Evolutionary conservation across 2,329 filamentous ascomycete genomes (phyloP), one percentile per base, ranked within the genome.

Genomic region (Alternaria consortialis): DNA sequence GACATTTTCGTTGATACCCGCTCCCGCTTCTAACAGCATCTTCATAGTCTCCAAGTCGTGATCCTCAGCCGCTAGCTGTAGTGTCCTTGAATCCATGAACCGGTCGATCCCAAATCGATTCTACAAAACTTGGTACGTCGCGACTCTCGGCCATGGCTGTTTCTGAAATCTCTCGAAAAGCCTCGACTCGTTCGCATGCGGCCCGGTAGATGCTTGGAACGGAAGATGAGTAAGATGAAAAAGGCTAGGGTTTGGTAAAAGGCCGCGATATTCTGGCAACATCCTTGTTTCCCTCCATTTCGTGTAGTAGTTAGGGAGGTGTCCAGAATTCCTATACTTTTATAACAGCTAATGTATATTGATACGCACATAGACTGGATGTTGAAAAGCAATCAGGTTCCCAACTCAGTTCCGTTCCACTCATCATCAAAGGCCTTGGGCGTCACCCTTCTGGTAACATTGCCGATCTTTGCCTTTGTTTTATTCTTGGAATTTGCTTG

Each of bases 21-120:
- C 53, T 44, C 56, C 58, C 13, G 58, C 53, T 20, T 61, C 58
- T 15, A 57, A 46, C 25, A 61, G 27, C 48, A 53, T 53, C 48
- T 57, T 57, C 39, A 61, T 42, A 25, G 58, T 53, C 29, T 61
- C 58, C 8, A 61, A 43, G 53, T 61, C 53, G 17, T 54, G 53
- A 15, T 57, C 57, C 48, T 46, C 32, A 31, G 53, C 53, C 17
- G 58, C 58, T 43, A 57, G 53, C 31, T 61, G 53, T 32, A 57
- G 43, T 11, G 34, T 53, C 36, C 53, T 53, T 20, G 48, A 61
- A 25, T 61, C 39, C 7, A 12, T 53, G 42, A 61, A 61, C 53
- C 53, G 57, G 32, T 61, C 42, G 9, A 61, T 20, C 32, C 58
- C 53, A 27, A 61, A 57, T 5, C 48, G 34, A 36, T 56, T 34